Evolutionary conservation across 2,329 filamentous ascomycete genomes (phyloP).

Genomic region (Parastagonospora avenae): DNA sequence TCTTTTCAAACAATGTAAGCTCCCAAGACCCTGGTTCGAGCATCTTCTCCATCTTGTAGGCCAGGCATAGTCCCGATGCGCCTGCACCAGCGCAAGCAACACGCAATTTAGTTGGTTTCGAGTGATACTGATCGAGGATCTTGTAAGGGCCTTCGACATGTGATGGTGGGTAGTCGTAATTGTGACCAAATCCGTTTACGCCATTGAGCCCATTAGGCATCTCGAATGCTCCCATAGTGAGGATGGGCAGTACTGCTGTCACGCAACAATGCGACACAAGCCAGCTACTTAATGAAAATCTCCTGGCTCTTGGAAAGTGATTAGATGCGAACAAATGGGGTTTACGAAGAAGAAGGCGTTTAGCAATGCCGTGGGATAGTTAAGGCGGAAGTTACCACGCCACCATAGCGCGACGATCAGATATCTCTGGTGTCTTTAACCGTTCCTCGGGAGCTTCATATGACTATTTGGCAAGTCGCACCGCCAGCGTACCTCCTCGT

Average conservation of each 20-base stretch:
- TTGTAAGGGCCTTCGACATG: constrained; percentile 38
- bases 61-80: constrained; percentile 37
- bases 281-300: too few relatives aligned
- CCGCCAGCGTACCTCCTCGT: constrained; percentile 4
- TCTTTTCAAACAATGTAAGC: constrained; percentile 39
- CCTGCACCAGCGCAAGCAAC: constrained; percentile 38
- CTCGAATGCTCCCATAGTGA: constrained; percentile 35
- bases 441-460: constrained; percentile 23
- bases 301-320: neutral
- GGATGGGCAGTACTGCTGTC: neutral
- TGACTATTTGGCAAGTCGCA: neutral
- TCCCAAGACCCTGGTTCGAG: constrained; percentile 36
- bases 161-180: constrained; percentile 38
- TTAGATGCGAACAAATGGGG: too few relatives aligned
- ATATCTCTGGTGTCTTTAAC: constrained; percentile 35
- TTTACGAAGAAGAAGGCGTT: neutral
- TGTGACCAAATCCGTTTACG: constrained; percentile 31
- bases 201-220: constrained; percentile 35
- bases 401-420: constrained; percentile 22
- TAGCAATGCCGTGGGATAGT: neutral
- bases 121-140: constrained; percentile 41
- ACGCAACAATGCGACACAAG: neutral
- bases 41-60: constrained; percentile 44
- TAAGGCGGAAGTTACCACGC: constrained; percentile 13
- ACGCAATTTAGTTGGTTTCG: constrained; percentile 36